Evolutionary conservation across 2,329 filamentous ascomycete genomes (phyloP).

Genomic region (Cordyceps farinosa): DNA sequence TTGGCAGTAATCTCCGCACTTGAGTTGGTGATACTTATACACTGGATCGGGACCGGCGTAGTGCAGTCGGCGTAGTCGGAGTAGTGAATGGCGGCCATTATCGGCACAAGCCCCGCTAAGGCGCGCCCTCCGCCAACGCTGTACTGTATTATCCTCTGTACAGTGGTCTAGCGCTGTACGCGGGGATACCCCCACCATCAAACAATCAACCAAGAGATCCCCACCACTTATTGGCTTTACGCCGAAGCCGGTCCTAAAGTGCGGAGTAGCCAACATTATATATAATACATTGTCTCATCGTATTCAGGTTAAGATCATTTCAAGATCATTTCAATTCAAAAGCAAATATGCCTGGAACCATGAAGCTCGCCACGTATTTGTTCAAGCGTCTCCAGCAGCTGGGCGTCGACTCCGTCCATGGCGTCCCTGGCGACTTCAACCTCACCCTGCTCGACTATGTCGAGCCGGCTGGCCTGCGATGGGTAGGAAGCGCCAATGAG

Average conservation of each 20-base stretch:
- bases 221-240: background rate
- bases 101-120: background rate
- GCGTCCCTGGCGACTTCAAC: slow-evolving; percentile 45
- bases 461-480: slow-evolving; percentile 34
- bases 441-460: slow-evolving; percentile 37
- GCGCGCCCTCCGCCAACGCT: background rate
- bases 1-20: background rate
- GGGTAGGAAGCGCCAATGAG: slow-evolving; percentile 55
- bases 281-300: background rate
- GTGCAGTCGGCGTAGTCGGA: slow-evolving; percentile 12
- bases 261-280: slow-evolving; percentile 8
- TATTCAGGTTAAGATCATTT: background rate
- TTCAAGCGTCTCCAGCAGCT: slow-evolving; percentile 57
- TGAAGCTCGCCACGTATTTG: slow-evolving; percentile 57
- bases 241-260: slow-evolving; percentile 12
- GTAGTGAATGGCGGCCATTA: slow-evolving; percentile 3
- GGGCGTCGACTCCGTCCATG: slow-evolving; percentile 54
- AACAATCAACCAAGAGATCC: background rate
- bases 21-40: slow-evolving; percentile 7
- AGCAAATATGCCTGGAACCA: slow-evolving; percentile 21
- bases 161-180: background rate
- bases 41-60: slow-evolving; percentile 8
- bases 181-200: background rate
- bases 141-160: too few species aligned
- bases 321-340: background rate